These are phyloP conservation scores for Candida tropicalis DNA, from an alignment of 1,139 yeast genomes.

Conservation along the genomic window DNA sequence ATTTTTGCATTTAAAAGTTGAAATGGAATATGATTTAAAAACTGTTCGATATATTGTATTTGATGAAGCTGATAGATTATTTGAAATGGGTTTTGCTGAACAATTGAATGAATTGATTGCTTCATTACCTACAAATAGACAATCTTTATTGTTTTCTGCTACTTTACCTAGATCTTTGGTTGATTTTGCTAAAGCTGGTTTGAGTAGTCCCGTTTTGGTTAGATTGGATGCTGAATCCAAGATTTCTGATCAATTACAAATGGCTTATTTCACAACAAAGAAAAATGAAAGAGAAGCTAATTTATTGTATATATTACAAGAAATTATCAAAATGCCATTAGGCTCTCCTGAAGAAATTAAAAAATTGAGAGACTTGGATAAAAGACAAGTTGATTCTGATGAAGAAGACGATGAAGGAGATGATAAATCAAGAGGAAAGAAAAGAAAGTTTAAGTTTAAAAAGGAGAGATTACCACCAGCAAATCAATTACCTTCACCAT, in stretches of 20 bases:
- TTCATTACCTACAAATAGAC: conserved; percentile 79
- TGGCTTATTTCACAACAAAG: conserved; percentile 83
- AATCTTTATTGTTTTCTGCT: conserved; percentile 89
- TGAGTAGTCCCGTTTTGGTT: conserved; percentile 87
- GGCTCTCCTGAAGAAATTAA: conserved; percentile 69
- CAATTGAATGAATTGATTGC: conserved; percentile 90
- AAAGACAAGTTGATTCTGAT: conserved; percentile 47
- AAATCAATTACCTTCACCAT: conserved; percentile 77
- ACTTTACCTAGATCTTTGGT: conserved; percentile 91
- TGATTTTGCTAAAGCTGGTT: conserved; percentile 96
- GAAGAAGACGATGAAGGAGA: conserved; percentile 48
- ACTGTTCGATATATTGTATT: conserved; percentile 89
- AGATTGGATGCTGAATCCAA: conserved; percentile 91
- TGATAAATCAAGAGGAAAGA: conserved; percentile 29
- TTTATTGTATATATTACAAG: conserved; percentile 71
- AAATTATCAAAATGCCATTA: conserved; percentile 80
- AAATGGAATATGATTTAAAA: conserved; percentile 84
- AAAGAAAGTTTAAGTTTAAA: conserved; percentile 42
- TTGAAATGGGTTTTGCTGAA: conserved; percentile 96
- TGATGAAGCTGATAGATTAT: conserved; percentile 97
- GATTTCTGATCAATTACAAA: conserved; percentile 85
- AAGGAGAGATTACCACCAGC: conserved; percentile 74
- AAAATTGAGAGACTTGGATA: conserved; percentile 51
- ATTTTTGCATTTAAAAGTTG: conserved; percentile 91
- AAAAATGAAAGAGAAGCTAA: conserved; percentile 91